Base-by-base conservation (phyloP, 163 green algal genomes). In the Prototheca cutis region DNA sequence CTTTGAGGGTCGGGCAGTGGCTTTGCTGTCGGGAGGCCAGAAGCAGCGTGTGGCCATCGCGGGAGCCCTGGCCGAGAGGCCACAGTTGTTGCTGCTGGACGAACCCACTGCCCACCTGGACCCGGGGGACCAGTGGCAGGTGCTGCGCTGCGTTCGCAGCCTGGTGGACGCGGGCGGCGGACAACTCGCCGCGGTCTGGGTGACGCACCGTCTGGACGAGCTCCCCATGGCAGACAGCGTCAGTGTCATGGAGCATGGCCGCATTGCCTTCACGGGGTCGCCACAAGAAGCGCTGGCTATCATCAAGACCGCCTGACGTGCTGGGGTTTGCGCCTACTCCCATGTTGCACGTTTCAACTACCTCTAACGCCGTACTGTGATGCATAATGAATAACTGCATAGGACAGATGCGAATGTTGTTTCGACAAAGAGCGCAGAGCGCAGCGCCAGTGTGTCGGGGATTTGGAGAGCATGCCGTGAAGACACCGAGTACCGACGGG, bases 31-130 rank as follows among this genome's bases (percentile, higher is more conserved):
- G 6, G 93, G 93, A 3, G 93, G 93, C 21, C 91, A 99, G 74
- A 91, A 94, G 55, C 93, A 99, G 76, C 77, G 93, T 8, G 84
- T 97, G 7, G 92, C 93, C 17, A 97, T 98, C 25, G 92, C 92
- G 28, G 90, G 89, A 55, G 78, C 63, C 8, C 63, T 93, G 39
- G 84, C 77, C 19, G 70, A 89, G 58, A 63, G 19, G 60, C 30
- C 34, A 24, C 67, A 81, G 61, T 61, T 97, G 54, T 75, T 99
- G 61, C 75, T 99, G 53, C 75, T 99, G 61, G 93, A 99, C 66
- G 93, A 99, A 78, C 78, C 98, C 52, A 99, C 93, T 6, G 97
- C 90, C 0, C 98, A 95, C 61, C 68, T 99, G 31, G 93, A 99
- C 63, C 77, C 76, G 13, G 83, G 83, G 40, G 90, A 96, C 67